Base-by-base conservation (phyloP, 169 alveolate species). In the Plasmodium berghei region DNA sequence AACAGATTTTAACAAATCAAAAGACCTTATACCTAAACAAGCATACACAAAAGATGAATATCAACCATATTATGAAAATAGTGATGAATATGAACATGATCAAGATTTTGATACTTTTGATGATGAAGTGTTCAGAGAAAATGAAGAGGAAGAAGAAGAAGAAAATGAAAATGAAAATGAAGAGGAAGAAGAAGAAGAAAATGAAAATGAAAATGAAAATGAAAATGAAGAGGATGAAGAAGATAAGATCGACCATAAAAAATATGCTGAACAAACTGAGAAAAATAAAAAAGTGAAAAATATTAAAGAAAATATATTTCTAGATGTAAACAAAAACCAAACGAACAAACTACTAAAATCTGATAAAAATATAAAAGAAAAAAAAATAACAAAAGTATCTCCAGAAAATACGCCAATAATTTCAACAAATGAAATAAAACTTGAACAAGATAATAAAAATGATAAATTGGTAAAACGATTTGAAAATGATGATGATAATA, bases 71-170 rank as follows among this genome's bases (percentile, higher is more conserved):
- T 9, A 40, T n/a, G 73, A 28, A 1, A 55, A 58, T 14, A 9
- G n/a, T 10, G 58, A 59, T 18, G 88, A 26, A 16, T 64, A 74
- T 3, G 72, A 59, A 22, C 73, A 62, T 5, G 88, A 74, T 1
- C 40, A 1, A 1, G 24, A 34, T 26, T 49, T 40, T 5, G 75
- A 69, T 24, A 58, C 28, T 1, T n/a, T 20, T 46, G 62, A 69
- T 2, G 75, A 64, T 28, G 75, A 56, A 16, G 75, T 49, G 3
- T 5, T 34, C 3, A 8, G 88, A 26, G 3, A 70, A 63, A 14
- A 56, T 16, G 74, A 45, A 28, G 73, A 64, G 12, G 63, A 45
- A 0, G 72, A 42, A 5, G 87, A 59, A 9, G 71, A 20, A 22
- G 58, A 22, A 22, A 49, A 71, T 22, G 83, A 54, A 34, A 22